Percentiles rank a stretch among this genome's conserved stretches.
These are phyloP conservation scores for Quercus variabilis DNA, from an alignment of 306 rosid species.

Conservation along the genomic window DNA sequence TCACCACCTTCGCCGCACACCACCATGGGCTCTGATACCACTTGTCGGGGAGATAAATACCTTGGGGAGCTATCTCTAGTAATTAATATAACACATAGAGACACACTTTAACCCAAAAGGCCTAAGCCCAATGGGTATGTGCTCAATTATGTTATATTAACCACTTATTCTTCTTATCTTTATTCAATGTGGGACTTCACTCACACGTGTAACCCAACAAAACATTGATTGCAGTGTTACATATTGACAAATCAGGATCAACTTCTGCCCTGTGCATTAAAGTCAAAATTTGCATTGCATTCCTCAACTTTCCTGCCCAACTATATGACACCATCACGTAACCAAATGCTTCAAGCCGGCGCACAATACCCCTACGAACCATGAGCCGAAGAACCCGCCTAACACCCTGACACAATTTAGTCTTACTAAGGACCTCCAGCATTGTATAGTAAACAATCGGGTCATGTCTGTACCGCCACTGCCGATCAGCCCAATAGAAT, in stretches of 20 bases:
- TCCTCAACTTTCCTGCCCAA: conserved; percentile 67
- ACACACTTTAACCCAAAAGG: too few species aligned
- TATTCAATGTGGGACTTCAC: too few species aligned
- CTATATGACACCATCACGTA: conserved; percentile 78
- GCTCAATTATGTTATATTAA: too few species aligned
- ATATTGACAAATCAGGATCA: conserved; percentile 61
- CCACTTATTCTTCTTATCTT: too few species aligned
- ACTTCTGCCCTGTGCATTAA: conserved; percentile 89
- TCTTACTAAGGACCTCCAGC: conserved; percentile 74
- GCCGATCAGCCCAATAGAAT: conserved; percentile 84
- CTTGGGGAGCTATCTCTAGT: too few species aligned
- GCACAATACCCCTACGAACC: conserved; percentile 54
- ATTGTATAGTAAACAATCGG: conserved; percentile 55
- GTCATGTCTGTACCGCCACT: conserved; percentile 72
- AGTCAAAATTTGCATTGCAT: conserved; percentile 62
- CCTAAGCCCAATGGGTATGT: too few species aligned
- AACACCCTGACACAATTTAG: conserved; percentile 82
- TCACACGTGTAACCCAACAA: too few species aligned
- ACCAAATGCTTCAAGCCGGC: conserved; percentile 63
- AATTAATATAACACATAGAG: too few species aligned
- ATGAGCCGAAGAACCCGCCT: conserved; percentile 67
- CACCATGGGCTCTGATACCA: too few species aligned
- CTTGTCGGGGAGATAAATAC: too few species aligned
- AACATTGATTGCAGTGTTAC: conserved; percentile 74
- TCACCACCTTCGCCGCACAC: too few species aligned